Evolutionary conservation across 1,284 basidiomycete species (phyloP).

Genomic region (Leccinum subrobustum): DNA sequence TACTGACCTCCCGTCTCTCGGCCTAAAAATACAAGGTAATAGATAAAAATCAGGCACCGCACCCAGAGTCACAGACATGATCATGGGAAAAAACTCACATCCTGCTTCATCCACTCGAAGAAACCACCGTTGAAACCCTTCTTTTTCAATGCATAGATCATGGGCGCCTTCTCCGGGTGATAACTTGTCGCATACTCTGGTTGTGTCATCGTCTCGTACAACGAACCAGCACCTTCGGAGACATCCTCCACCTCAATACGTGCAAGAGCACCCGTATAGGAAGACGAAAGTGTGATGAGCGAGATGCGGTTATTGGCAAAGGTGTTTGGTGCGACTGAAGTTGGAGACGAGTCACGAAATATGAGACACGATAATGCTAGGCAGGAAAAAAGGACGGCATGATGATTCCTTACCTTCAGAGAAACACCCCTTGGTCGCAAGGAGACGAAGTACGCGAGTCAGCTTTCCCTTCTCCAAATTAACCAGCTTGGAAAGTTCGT

Average conservation of each 20-base stretch:
- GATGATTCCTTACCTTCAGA: constrained; percentile 24
- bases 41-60: not conserved
- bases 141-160: constrained; percentile 26
- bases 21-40: constrained; percentile 10
- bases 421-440: constrained; percentile 36
- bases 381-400: not conserved
- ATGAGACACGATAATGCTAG: not conserved
- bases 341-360: not conserved
- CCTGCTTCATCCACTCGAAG: constrained; percentile 28
- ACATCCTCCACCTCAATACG: constrained; percentile 18
- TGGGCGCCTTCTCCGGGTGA: constrained; percentile 21
- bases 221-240: constrained; percentile 12
- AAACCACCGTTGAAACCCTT: constrained; percentile 19
- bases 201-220: constrained; percentile 29
- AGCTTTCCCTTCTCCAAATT: constrained; percentile 30
- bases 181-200: constrained; percentile 23
- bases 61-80: not conserved
- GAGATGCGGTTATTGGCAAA: constrained; percentile 35
- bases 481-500: constrained; percentile 23
- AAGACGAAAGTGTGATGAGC: constrained; percentile 19
- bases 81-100: constrained; percentile 15
- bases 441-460: constrained; percentile 32
- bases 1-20: constrained; percentile 20
- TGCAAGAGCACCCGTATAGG: constrained; percentile 7
- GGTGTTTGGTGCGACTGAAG: constrained; percentile 22